Base-by-base conservation (phyloP, 257 asterid genomes). In the Haberlea rhodopensis region DNA sequence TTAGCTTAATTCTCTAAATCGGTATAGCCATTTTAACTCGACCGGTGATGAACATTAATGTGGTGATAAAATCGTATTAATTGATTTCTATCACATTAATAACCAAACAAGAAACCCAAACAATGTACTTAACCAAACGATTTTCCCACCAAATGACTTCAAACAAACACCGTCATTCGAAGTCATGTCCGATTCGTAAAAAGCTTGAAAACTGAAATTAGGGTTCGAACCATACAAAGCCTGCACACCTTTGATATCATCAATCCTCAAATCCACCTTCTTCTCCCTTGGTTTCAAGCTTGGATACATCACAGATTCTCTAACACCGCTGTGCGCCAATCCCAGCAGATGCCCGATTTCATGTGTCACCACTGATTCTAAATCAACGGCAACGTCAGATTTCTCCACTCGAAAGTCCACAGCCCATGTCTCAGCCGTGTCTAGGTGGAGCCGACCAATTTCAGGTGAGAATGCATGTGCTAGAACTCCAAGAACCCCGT, bases 351-450 rank as follows among this genome's bases (percentile, higher is more conserved):
- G 96, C 8, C 98, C 97, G 0, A 91, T 91, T 75, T 91, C 97
- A 32, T 91, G 97, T 13, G 91, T 85, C 43, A 95, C 97, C 75
- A 89, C 95, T 18, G 98, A 91, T 75, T 91, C 98, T 79, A 91
- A 71, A 55, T 91, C 97, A 45, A 91, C 82, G 3, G 97, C 98
- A 6, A 72, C 71, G 11, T 71, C 71, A 13, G 87, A 73, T 67
- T 55, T 78, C 79, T 89, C 84, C 24, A 16, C 66, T 53, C 19
- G 49, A 18, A 89, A 73, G 69, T 91, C 92, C 66, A 84, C 95
- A 51, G 97, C 74, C 98, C 98, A 91, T 28, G 82, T 81, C 82
- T 92, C 98, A 8, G 94, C 95, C 21, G 95, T 84, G 73, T 92
- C 98, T 5, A 92, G 91, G 72, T 92, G 98, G 72, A 87, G 70